Percentiles rank a stretch among this genome's conserved stretches.
Evolutionary conservation across 2,329 filamentous ascomycete species (phyloP).

Genomic region (Fusarium agapanthi): DNA sequence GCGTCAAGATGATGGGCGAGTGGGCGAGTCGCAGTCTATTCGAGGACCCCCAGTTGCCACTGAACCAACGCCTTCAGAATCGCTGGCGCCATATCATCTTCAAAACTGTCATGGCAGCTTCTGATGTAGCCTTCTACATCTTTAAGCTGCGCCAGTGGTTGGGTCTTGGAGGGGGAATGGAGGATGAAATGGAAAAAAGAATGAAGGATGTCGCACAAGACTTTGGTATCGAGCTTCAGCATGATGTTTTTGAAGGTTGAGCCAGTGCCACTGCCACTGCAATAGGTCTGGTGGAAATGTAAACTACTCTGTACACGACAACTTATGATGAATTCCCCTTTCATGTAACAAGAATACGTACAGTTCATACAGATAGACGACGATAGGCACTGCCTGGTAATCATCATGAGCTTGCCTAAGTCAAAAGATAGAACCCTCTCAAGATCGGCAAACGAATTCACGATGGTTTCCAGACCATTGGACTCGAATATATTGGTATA

Average conservation of each 20-base stretch:
- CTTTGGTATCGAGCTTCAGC: slow-evolving; percentile 89
- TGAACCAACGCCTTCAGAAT: slow-evolving; percentile 70
- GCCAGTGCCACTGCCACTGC: background rate
- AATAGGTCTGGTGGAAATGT: background rate
- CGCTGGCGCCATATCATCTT: slow-evolving; percentile 85
- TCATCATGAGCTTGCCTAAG: background rate
- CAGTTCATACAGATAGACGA: slow-evolving; percentile 24
- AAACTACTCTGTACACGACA: slow-evolving; percentile 7
- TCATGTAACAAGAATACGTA: slow-evolving; percentile 12
- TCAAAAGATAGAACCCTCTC: slow-evolving; percentile 1
- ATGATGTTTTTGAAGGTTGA: slow-evolving; percentile 86
- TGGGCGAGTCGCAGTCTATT: slow-evolving; percentile 90
- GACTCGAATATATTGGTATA: background rate
- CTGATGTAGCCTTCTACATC: slow-evolving; percentile 85
- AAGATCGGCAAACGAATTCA: background rate
- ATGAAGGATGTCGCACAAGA: slow-evolving; percentile 91
- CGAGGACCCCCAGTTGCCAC: slow-evolving; percentile 72
- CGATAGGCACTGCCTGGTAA: background rate
- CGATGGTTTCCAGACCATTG: background rate
- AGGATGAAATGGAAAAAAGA: slow-evolving; percentile 88
- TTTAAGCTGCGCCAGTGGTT: slow-evolving; percentile 80
- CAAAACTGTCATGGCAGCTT: slow-evolving; percentile 75
- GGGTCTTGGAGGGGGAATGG: slow-evolving; percentile 84
- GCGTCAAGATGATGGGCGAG: slow-evolving; percentile 90
- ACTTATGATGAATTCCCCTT: slow-evolving; percentile 6